Percentiles rank a stretch among this genome's conserved stretches.
These are phyloP conservation scores for Puccinia novopanici DNA, from an alignment of 1,284 basidiomycete species.

Conservation along the genomic window DNA sequence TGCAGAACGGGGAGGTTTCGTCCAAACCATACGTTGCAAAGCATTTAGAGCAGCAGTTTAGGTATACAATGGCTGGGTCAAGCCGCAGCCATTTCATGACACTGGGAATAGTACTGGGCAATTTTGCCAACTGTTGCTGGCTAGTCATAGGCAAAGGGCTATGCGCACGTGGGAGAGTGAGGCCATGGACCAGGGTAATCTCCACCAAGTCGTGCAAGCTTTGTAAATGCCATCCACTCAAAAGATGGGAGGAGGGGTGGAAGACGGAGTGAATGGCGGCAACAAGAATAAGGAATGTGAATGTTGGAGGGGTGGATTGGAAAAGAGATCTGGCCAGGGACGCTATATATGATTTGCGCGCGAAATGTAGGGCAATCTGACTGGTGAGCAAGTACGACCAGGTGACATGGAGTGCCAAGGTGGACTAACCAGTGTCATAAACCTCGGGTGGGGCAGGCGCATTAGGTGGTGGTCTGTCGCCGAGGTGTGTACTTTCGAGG, in stretches of 20 bases:
- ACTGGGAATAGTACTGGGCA: not conserved
- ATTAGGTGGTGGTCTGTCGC: no score
- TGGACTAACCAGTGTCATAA: no score
- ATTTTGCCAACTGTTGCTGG: not conserved
- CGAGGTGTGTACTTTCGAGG: no score
- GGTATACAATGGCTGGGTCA: not conserved
- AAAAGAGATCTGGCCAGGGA: not conserved
- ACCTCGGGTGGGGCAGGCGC: no score
- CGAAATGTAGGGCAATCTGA: not conserved
- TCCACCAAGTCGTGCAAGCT: not conserved
- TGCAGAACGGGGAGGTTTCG: no score
- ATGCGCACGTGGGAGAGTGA: not conserved
- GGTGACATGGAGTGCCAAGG: no score
- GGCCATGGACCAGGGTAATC: not conserved
- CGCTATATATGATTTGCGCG: not conserved
- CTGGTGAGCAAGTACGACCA: no score
- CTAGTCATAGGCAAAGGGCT: not conserved
- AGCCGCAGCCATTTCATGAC: not conserved
- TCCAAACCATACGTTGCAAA: conserved; percentile 19
- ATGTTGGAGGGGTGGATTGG: not conserved
- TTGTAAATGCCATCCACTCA: not conserved
- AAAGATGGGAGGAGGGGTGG: not conserved
- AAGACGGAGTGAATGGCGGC: not conserved
- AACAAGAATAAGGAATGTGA: not conserved
- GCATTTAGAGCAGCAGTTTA: conserved; percentile 18